Percentiles rank a stretch among this genome's conserved stretches.
Conservation (phyloP, 768 basidiomycete species). For the Xerocomus brunneocitrinus region DNA sequence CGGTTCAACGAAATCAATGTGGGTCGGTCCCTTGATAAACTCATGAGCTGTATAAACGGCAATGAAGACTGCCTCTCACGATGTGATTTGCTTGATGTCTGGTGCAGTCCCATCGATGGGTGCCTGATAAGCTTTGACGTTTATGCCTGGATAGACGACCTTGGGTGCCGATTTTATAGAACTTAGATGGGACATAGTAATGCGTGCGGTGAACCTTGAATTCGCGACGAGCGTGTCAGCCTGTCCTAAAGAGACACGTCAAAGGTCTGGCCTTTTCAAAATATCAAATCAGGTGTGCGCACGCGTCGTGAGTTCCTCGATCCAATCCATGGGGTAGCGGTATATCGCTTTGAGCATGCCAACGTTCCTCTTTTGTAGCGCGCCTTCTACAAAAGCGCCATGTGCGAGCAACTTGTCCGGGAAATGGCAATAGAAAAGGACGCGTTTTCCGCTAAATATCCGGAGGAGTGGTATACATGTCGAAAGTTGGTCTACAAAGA, state of each 20-base stretch:
- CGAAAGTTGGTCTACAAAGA: slow-evolving; percentile 92
- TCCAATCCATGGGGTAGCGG: slow-evolving; percentile 81
- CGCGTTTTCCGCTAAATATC: slow-evolving; percentile 59
- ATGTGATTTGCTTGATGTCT: slow-evolving; percentile 50
- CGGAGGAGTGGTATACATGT: slow-evolving; percentile 86
- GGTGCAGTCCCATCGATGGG: slow-evolving; percentile 39
- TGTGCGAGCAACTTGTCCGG: slow-evolving; percentile 89
- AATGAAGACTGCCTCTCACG: slow-evolving; percentile 39
- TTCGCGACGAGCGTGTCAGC: slow-evolving; percentile 91
- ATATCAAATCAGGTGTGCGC: slow-evolving; percentile 24
- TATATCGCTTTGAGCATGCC: slow-evolving; percentile 70
- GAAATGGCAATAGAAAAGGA: slow-evolving; percentile 97
- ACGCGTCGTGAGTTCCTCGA: slow-evolving; percentile 91
- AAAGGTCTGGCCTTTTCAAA: neutral
- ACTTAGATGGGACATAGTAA: slow-evolving; percentile 73
- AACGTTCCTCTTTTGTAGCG: slow-evolving; percentile 35
- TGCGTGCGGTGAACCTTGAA: slow-evolving; percentile 81
- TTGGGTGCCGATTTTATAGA: slow-evolving; percentile 57
- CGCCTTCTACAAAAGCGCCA: slow-evolving; percentile 58
- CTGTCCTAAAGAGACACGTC: slow-evolving; percentile 50
- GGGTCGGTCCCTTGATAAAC: slow-evolving; percentile 48
- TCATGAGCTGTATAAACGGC: neutral
- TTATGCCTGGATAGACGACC: slow-evolving; percentile 96
- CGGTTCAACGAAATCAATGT: slow-evolving; percentile 88
- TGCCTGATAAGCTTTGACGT: slow-evolving; percentile 64